Evolutionary conservation across 2,329 filamentous ascomycete species (phyloP).

Genomic region (Fusarium devonianum): DNA sequence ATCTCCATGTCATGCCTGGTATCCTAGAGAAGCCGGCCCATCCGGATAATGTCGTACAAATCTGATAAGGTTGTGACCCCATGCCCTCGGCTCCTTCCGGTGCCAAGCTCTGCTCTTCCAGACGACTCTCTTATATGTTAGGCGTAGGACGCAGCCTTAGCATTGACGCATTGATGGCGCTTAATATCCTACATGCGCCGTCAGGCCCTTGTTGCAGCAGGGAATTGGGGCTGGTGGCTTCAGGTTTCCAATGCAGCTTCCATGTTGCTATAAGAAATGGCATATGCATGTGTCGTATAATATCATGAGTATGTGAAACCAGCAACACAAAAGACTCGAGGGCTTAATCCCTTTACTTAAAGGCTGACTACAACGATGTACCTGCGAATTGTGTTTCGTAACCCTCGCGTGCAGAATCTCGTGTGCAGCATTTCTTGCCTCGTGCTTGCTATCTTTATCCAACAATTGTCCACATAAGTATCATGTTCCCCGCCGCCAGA

Average conservation of each 20-base stretch:
- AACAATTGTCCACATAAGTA: too few species aligned
- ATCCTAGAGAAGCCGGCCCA: too few species aligned
- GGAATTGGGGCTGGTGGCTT: slow-evolving; percentile 1
- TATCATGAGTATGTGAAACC: background rate
- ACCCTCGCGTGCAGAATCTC: too few species aligned
- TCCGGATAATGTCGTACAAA: slow-evolving; percentile 1
- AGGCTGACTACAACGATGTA: too few species aligned
- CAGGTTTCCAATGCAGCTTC: background rate
- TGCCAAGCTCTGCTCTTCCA: slow-evolving; percentile 11
- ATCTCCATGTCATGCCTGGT: too few species aligned
- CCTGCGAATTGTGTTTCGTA: too few species aligned
- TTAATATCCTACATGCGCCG: slow-evolving; percentile 12
- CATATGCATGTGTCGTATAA: background rate
- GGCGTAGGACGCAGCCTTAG: slow-evolving; percentile 15
- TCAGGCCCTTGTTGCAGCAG: slow-evolving; percentile 11
- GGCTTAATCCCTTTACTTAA: background rate
- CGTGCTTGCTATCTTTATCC: too few species aligned
- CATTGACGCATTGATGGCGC: slow-evolving; percentile 3
- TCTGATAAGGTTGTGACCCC: slow-evolving; percentile 14
- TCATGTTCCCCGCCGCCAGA: too few species aligned
- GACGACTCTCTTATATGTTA: slow-evolving; percentile 5
- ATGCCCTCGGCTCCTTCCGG: slow-evolving; percentile 29
- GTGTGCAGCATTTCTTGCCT: too few species aligned
- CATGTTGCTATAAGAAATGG: background rate
- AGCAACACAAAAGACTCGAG: too few species aligned